These are phyloP conservation scores for Heterobasidion parviporum DNA, from an alignment of 1,284 basidiomycete species.

Conservation along the genomic window DNA sequence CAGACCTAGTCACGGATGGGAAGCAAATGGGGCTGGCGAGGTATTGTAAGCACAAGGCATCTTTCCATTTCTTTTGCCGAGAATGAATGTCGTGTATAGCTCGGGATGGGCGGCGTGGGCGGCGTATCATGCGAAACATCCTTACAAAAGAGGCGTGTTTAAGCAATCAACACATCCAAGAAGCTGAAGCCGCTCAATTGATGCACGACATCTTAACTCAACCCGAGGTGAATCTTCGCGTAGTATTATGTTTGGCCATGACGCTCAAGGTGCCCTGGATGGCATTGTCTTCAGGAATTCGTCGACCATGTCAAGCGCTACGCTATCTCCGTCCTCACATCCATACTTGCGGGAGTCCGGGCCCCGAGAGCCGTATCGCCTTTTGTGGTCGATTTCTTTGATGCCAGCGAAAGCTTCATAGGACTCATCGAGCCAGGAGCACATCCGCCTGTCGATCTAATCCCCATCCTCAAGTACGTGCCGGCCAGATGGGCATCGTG, in stretches of 20 bases:
- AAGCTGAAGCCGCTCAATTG: conserved; percentile 25
- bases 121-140: conserved; percentile 20
- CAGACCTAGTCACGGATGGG: conserved; percentile 16
- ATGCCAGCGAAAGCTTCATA: conserved; percentile 9
- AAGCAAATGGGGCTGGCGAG: conserved; percentile 13
- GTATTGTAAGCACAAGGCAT: background rate
- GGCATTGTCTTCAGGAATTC: conserved; percentile 14
- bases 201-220: conserved; percentile 22
- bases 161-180: conserved; percentile 19
- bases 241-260: background rate
- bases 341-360: no score
- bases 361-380: no score
- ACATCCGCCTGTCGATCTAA: conserved; percentile 25
- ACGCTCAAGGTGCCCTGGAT: background rate
- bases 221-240: conserved; percentile 18
- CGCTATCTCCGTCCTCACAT: conserved; percentile 20
- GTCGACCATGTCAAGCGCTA: conserved; percentile 20
- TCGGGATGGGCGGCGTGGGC: conserved; percentile 20
- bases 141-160: conserved; percentile 19
- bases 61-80: background rate
- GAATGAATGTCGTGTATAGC: background rate
- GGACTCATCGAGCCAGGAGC: conserved; percentile 21
- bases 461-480: conserved; percentile 25
- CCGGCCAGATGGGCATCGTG: conserved; percentile 24
- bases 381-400: conserved; percentile 19